phyloP scores from a whole-genome alignment of 176 grass and related monocot species.

The Oryza glaberrima region DNA sequence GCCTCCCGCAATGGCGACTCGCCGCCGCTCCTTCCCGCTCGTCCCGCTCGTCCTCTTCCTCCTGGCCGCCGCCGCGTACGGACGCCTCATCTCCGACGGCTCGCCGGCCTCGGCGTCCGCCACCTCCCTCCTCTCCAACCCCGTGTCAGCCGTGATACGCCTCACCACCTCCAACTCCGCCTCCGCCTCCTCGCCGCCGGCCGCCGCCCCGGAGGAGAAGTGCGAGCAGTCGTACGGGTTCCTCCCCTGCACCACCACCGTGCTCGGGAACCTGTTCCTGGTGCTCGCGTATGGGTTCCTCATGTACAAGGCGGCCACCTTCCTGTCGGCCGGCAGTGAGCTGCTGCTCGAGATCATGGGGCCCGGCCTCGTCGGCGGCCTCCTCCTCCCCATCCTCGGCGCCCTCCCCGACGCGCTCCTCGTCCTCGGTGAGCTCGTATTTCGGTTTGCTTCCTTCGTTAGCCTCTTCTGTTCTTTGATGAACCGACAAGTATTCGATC shows the following conservation, averaged over 20 bases:
- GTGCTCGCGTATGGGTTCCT: constrained; percentile 78
- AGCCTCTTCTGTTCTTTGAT: constrained; percentile 17
- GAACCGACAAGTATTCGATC: constrained; percentile 16
- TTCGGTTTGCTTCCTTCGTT: background rate
- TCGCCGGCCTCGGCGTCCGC: background rate
- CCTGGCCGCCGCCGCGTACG: constrained; percentile 50
- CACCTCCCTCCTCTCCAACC: background rate
- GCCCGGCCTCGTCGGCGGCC: constrained; percentile 89
- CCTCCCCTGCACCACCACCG: constrained; percentile 92
- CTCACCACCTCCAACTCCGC: constrained; percentile 39
- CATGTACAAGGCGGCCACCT: constrained; percentile 93
- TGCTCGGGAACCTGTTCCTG: constrained; percentile 83
- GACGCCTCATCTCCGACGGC: constrained; percentile 66
- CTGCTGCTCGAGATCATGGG: constrained; percentile 91
- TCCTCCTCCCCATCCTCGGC: constrained; percentile 94
- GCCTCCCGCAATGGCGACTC: constrained; percentile 47
- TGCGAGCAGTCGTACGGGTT: constrained; percentile 91
- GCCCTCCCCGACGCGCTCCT: constrained; percentile 90
- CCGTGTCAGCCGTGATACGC: constrained; percentile 26
- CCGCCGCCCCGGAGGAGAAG: constrained; percentile 28
- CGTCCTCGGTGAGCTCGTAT: constrained; percentile 62
- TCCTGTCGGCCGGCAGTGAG: constrained; percentile 81
- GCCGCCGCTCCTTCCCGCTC: constrained; percentile 48
- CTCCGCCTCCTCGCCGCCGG: background rate
- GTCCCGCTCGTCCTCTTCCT: constrained; percentile 56